Conservation (phyloP, 1,284 basidiomycete species). For the Hortiboletus rubellus region DNA sequence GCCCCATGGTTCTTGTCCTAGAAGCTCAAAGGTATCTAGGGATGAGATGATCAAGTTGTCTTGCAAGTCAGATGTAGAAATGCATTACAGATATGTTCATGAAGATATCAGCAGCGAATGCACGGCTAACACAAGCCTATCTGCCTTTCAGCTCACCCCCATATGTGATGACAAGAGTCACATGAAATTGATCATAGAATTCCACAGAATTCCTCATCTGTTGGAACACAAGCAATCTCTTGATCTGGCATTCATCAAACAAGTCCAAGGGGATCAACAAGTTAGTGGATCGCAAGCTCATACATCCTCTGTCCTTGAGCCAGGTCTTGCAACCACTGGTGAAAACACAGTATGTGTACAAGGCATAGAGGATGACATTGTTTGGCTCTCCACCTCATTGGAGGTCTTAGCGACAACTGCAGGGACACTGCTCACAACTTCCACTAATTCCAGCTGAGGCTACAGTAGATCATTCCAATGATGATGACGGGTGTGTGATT, state of each 20-base stretch:
- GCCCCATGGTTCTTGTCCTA: not conserved
- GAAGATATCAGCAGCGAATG: not conserved
- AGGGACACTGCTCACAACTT: not conserved
- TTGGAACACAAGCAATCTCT: not conserved
- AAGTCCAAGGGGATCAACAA: not conserved
- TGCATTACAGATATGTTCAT: not conserved
- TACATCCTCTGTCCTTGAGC: not conserved
- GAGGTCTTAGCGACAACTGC: not conserved
- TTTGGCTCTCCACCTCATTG: not conserved
- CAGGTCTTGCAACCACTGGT: not conserved
- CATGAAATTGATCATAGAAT: not conserved
- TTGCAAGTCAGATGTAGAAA: not conserved
- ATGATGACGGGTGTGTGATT: constrained; percentile 6
- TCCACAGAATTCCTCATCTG: not conserved
- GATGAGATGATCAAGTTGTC: not conserved
- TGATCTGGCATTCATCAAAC: not conserved
- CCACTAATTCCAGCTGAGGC: not conserved
- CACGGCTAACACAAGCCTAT: not conserved
- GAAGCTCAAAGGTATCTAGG: constrained; percentile 7
- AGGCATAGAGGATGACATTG: not conserved
- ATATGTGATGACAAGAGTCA: not conserved
- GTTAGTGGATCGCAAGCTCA: not conserved
- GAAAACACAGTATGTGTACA: not conserved
- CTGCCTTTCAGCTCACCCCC: not conserved
- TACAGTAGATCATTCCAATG: not conserved